Conservation (phyloP, 2,329 filamentous ascomycete genomes). For the Nemania abortiva region DNA sequence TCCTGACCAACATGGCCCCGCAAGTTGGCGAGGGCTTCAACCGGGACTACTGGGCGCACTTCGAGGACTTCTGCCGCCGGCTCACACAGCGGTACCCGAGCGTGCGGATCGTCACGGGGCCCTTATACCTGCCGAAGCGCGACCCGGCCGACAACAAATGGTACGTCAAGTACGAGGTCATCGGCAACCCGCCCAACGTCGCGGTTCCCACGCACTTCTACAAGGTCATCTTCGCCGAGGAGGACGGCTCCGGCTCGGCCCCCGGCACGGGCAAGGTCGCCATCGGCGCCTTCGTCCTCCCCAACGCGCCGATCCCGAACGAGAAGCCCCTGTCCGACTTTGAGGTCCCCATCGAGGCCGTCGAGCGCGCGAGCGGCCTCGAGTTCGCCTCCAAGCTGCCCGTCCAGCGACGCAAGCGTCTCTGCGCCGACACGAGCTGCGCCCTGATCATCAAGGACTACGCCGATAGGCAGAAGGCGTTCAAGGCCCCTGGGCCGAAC, state of each 20-base stretch:
- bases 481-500: conserved; percentile 45
- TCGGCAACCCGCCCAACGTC: conserved; percentile 91
- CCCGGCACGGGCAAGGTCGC: conserved; percentile 73
- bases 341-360: conserved; percentile 91
- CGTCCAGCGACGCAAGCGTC: conserved; percentile 75
- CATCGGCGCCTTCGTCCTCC: conserved; percentile 92
- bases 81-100: conserved; percentile 84
- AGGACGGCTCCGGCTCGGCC: conserved; percentile 64
- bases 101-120: conserved; percentile 92
- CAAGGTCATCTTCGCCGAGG: conserved; percentile 98
- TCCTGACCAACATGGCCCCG: conserved; percentile 95
- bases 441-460: conserved; percentile 86
- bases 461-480: conserved; percentile 70
- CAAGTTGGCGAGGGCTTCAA: conserved; percentile 99
- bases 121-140: conserved; percentile 88
- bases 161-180: conserved; percentile 95
- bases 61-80: conserved; percentile 94
- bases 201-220: conserved; percentile 99
- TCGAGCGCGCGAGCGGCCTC: conserved; percentile 91
- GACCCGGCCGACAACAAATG: conserved; percentile 90
- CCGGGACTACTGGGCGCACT: conserved; percentile 98
- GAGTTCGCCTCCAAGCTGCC: conserved; percentile 90
- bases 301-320: conserved; percentile 90
- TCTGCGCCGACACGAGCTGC: conserved; percentile 90
- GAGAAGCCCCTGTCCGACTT: conserved; percentile 89